Percentiles rank a stretch among this genome's conserved stretches.
Evolutionary conservation across 176 grass and related monocot species (phyloP).

Genomic region (Guadua angustifolia): DNA sequence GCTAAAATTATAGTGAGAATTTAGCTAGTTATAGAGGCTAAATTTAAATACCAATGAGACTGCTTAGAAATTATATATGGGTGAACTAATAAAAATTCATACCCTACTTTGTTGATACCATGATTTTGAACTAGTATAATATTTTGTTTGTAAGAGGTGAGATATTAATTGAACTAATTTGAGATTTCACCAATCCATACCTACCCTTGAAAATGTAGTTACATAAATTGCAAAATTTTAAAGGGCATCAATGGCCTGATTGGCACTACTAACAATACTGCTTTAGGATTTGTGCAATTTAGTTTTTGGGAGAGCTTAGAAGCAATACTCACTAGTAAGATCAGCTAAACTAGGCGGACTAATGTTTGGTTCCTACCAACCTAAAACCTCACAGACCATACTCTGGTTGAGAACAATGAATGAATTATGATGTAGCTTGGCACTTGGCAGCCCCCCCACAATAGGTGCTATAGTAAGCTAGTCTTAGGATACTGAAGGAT

Average conservation of each 20-base stretch:
- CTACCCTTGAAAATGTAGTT: constrained; percentile 3
- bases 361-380: constrained; percentile 12
- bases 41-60: constrained; percentile 17
- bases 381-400: constrained; percentile 27
- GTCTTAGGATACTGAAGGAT: neutral
- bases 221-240: constrained; percentile 13
- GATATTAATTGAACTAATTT: constrained; percentile 22
- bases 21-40: constrained; percentile 15
- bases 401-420: neutral
- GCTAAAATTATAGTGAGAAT: neutral
- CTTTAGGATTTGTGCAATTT: neutral
- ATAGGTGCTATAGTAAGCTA: neutral
- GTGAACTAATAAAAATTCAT: neutral
- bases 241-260: neutral
- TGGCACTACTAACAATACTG: neutral
- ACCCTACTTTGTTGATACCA: constrained; percentile 10
- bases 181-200: neutral
- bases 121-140: neutral
- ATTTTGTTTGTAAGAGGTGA: neutral
- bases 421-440: constrained; percentile 4
- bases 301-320: neutral
- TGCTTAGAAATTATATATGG: neutral
- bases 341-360: neutral
- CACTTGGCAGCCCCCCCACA: neutral
- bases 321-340: neutral